Evolutionary conservation across 2,329 filamentous ascomycete genomes (phyloP), one percentile per base, ranked within the genome.

Genomic region (Diaporthe aspalathi): DNA sequence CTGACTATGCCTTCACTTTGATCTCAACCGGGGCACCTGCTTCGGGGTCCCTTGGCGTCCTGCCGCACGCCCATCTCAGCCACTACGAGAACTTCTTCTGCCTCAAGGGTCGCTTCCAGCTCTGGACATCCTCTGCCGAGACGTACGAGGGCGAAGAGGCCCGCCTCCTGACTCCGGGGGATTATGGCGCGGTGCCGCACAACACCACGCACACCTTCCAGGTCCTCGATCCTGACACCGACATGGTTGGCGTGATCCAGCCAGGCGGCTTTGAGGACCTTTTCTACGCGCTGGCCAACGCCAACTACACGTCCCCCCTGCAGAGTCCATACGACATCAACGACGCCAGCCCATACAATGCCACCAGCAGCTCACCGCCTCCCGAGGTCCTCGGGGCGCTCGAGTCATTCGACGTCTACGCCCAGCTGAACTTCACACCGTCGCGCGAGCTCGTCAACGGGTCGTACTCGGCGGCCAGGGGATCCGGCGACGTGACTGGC

Each of bases 171-270:
- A 80, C 78, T 0, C 77, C 79, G 11, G 83, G 84, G 1, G 84
- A 86, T 72, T 85, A 84, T 71, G 84, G 84, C 47, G 82, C 82
- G 5, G 82, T 85, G 0, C 81, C 83, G 0, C 77, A 78, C 24
- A 82, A 85, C 72, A 85, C 83, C 1, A 84, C 82, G 1, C 85
- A 86, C 72, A 84, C 84, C 3, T 86, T 86, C 77, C 83, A 85
- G 74, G 78, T 85, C 20, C 74, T 84, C 16, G 84, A 86, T 68
- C 83, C 83, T 0, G 83, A 85, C 73, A 85, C 83, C 5, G 81
- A 86, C 73, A 80, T 86, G 75, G 79, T 83, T 1, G 84, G 84
- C 2, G 79, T 84, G 0, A 82, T 86, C 56, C 77, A 79, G 9
- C 84, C 84, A 3, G 83, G 85, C 40, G 84, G 83, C n/a, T 86